phyloP scores from a whole-genome alignment of 495 filamentous ascomycete species.

The Penicillium paxilli region DNA sequence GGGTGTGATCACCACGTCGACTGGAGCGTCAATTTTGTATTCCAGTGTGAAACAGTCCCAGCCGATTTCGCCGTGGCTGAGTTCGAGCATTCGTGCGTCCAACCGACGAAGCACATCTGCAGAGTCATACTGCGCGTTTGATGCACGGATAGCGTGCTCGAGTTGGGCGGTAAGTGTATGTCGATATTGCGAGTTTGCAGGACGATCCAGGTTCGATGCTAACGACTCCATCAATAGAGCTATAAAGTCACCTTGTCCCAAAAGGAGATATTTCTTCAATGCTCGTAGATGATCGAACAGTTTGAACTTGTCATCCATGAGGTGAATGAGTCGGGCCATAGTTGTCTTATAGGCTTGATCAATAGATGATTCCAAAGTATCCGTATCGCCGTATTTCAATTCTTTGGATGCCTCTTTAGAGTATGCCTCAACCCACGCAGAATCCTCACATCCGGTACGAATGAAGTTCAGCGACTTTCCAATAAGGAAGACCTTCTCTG shows the following conservation, averaged over 20 bases:
- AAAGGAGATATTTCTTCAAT: conserved; percentile 89
- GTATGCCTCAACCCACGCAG: conserved; percentile 93
- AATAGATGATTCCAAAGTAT: conserved; percentile 86
- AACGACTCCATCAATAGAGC: conserved; percentile 96
- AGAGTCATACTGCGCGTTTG: conserved; percentile 94
- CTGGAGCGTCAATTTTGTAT: conserved; percentile 96
- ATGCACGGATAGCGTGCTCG: conserved; percentile 95
- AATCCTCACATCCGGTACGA: conserved; percentile 88
- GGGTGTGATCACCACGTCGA: conserved; percentile 95
- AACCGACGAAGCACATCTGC: conserved; percentile 90
- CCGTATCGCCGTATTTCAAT: conserved; percentile 90
- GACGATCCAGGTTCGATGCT: conserved; percentile 86
- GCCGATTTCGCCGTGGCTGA: conserved; percentile 94
- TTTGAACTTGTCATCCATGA: conserved; percentile 93
- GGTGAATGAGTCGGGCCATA: conserved; percentile 89
- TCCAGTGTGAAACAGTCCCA: conserved; percentile 99
- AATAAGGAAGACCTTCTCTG: conserved; percentile 93
- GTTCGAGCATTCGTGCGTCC: conserved; percentile 93
- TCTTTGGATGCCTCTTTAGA: conserved; percentile 94
- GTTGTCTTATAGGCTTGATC: conserved; percentile 97
- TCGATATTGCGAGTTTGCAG: conserved; percentile 91
- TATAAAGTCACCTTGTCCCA: conserved; percentile 97
- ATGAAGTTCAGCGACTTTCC: conserved; percentile 99
- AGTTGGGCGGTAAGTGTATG: conserved; percentile 96
- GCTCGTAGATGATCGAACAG: conserved; percentile 90